phyloP scores from a whole-genome alignment of 2,329 filamentous ascomycete genomes.

The Colletotrichum liriopes region DNA sequence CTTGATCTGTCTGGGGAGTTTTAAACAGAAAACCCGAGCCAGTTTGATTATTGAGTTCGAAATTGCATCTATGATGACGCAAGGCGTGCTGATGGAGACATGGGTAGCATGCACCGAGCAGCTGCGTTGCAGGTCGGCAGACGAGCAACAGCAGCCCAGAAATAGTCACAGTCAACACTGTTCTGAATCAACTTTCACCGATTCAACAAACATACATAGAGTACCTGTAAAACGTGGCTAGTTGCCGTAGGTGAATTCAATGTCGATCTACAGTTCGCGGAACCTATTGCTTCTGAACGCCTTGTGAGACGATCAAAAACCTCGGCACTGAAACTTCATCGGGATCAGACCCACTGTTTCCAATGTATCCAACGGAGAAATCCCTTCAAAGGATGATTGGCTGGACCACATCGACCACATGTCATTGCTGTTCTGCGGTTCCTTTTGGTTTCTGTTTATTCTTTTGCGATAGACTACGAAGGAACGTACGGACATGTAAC shows the following conservation, averaged over 20 bases:
- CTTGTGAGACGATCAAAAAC: not conserved
- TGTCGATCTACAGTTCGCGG: too few species aligned
- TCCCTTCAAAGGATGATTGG: not conserved
- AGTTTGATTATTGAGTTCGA: not conserved
- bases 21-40: too few species aligned
- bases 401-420: not conserved
- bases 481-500: not conserved
- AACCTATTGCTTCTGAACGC: too few species aligned
- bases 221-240: conserved; percentile 62
- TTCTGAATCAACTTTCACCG: not conserved
- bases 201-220: conserved; percentile 72
- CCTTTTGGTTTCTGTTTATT: not conserved
- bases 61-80: not conserved
- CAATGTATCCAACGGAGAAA: not conserved
- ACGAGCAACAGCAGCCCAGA: too few species aligned
- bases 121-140: not conserved
- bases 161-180: not conserved
- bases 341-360: not conserved
- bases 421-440: not conserved
- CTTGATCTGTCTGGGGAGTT: too few species aligned
- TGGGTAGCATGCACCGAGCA: not conserved
- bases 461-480: not conserved
- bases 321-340: not conserved
- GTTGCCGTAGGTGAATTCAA: too few species aligned
- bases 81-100: not conserved